Base-by-base conservation (phyloP, 768 basidiomycete species). In the Collybia nuda region DNA sequence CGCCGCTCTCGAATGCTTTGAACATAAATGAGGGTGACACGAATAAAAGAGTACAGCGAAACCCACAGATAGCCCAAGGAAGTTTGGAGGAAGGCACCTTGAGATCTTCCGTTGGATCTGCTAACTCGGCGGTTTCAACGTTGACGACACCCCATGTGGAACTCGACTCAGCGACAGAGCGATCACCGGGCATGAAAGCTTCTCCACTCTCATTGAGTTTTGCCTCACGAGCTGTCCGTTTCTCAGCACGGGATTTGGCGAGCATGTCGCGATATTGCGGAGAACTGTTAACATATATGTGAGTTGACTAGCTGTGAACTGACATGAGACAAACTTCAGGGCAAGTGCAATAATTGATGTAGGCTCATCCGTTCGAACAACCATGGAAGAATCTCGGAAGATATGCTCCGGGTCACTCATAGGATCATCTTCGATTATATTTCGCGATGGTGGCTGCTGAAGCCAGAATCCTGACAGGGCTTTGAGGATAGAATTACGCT, bases 291-390 rank as follows among this genome's bases (percentile, higher is more conserved):
- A 38, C 60, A 54, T 29, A 47, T 6, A 41, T 17, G 48, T 44
- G 43, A 40, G 42, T 38, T 11, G 40, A 50, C n/a, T 17, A 24
- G 11, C 47, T 39, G 35, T 24, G 14, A 42, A 37, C 2, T 26
- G 8, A 24, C 41, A 26, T 17, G 38, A 17, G 18, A 68, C 82
- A 60, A 60, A 93, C 92, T 88, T 91, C 43, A 99, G 70, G 5
- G 93, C 92, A 50, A 98, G 84, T 6, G 97, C 95, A 56, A 98
- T 94, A 61, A 98, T 97, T 15, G 96, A 98, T 0, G 95, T 97
- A 2, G 96, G 97, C 62, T 99, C 97, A 65, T 98, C 94, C 17
- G 93, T 93, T 17, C 96, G 81, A 17, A 99, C 88, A 44, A 98
- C 86, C 82, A 98, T 95, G 2, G 88, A 86, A 14, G 92, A 93